phyloP scores from a whole-genome alignment of 495 filamentous ascomycete genomes.

The Penicillium herquei region DNA sequence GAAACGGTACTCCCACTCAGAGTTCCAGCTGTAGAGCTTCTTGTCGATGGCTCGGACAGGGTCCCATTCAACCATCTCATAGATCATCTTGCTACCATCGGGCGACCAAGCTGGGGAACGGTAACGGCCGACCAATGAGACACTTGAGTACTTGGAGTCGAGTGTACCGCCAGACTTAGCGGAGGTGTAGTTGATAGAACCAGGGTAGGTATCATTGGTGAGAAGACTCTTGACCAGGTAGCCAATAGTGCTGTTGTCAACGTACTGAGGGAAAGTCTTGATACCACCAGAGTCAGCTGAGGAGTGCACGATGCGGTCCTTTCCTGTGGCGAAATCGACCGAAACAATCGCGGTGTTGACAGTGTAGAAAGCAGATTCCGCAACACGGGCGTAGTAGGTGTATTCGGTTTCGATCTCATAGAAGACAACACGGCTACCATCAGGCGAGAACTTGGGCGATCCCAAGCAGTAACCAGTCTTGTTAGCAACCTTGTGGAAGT shows the following conservation, averaged over 20 bases:
- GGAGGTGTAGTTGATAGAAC: neutral
- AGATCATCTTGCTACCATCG: conserved; percentile 8
- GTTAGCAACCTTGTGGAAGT: conserved; percentile 2
- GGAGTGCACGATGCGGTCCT: conserved; percentile 1
- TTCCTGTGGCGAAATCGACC: conserved; percentile 8
- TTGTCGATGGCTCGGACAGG: conserved; percentile 1
- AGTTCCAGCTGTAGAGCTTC: conserved; percentile 10
- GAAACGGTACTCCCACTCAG: conserved; percentile 14
- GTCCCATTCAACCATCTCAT: neutral
- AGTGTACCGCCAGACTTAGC: neutral
- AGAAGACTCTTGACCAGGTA: conserved; percentile 5
- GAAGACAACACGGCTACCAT: conserved; percentile 13
- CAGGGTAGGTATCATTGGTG: neutral
- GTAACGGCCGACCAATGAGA: neutral
- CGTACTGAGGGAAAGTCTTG: conserved; percentile 9
- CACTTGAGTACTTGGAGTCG: neutral
- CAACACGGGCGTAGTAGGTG: conserved; percentile 2
- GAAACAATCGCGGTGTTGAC: conserved; percentile 2
- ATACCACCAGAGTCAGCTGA: neutral
- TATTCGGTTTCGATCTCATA: conserved; percentile 6
- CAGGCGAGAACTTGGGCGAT: conserved; percentile 11
- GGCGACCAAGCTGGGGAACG: conserved; percentile 10
- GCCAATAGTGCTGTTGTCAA: conserved; percentile 6
- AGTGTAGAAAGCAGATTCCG: neutral
- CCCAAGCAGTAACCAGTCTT: conserved; percentile 8